Evolutionary conservation across 768 basidiomycete genomes (phyloP).

Genomic region (Saitozyma podzolica): DNA sequence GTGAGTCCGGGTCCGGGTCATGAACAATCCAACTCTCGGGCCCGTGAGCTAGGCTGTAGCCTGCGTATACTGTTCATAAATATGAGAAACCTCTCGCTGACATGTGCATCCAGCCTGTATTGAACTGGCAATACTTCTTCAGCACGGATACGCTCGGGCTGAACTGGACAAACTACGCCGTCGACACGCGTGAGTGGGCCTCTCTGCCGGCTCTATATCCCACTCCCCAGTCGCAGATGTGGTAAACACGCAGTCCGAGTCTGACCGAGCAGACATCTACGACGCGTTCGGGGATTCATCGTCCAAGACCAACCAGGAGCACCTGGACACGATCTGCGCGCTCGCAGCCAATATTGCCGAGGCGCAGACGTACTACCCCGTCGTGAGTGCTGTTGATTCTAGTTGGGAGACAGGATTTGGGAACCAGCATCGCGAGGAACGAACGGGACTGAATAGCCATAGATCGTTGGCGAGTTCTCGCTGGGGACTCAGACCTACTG

Average conservation of each 20-base stretch:
- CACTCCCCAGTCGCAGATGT: neutral
- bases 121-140: slow-evolving; percentile 44
- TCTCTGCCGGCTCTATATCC: neutral
- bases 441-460: neutral
- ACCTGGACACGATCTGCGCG: slow-evolving; percentile 36
- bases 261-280: slow-evolving; percentile 30
- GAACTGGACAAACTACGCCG: slow-evolving; percentile 43
- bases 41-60: too few species aligned
- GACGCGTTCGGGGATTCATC: slow-evolving; percentile 29
- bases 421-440: neutral
- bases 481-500: slow-evolving; percentile 42
- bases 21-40: too few species aligned
- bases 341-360: slow-evolving; percentile 17
- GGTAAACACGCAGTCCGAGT: neutral
- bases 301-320: slow-evolving; percentile 33
- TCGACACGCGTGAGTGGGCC: slow-evolving; percentile 37
- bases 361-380: slow-evolving; percentile 34
- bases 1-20: slow-evolving; percentile 3
- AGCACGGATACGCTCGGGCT: slow-evolving; percentile 18
- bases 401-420: neutral
- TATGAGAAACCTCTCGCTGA: neutral
- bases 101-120: slow-evolving; percentile 13
- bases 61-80: too few species aligned
- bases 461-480: slow-evolving; percentile 46
- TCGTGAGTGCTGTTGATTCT: slow-evolving; percentile 22